phyloP scores from a whole-genome alignment of 371 early-diverging fungal genomes.

The Nematocida major region DNA sequence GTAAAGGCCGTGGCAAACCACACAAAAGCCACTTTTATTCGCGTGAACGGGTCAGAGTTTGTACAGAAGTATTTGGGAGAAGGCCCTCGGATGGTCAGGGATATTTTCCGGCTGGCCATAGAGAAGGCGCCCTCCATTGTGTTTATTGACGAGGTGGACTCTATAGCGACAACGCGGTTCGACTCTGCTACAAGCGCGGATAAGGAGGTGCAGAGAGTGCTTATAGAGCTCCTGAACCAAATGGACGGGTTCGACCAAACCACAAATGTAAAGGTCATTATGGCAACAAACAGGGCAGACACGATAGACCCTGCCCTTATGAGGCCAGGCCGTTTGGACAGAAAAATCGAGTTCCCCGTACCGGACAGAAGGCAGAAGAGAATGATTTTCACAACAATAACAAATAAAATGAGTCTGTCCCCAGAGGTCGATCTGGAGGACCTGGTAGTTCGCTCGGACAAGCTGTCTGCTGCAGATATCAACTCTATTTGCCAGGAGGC shows the following conservation, averaged over 20 bases:
- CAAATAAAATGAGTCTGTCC: conserved; percentile 90
- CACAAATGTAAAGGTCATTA: conserved; percentile 91
- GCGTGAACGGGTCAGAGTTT: conserved; percentile 87
- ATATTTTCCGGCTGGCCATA: conserved; percentile 68
- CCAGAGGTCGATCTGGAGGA: conserved; percentile 97
- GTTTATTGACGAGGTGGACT: conserved; percentile 96
- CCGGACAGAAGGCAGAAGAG: conserved; percentile 98
- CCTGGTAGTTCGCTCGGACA: conserved; percentile 92
- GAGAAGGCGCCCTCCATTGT: conserved; percentile 78
- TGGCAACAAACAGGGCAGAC: conserved; percentile 98
- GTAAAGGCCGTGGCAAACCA: conserved; percentile 95
- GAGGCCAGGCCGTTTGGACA: conserved; percentile 88
- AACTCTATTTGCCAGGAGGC: conserved; percentile 98
- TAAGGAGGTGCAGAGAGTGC: conserved; percentile 96
- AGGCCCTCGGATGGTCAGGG: conserved; percentile 69
- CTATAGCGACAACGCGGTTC: conserved; percentile 93
- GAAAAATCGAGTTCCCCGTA: conserved; percentile 81
- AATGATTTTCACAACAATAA: conserved; percentile 88
- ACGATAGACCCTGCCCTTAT: conserved; percentile 87
- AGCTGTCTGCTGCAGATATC: conserved; percentile 93
- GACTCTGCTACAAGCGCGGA: conserved; percentile 99
- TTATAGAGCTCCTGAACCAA: conserved; percentile 94
- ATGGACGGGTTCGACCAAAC: conserved; percentile 99
- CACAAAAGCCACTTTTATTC: conserved; percentile 72
- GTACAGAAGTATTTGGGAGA: conserved; percentile 86